A percentile compares a stretch with the other conserved stretches of the same genome.
phyloP scores from a whole-genome alignment of 257 asterid genomes.

The Paulownia fortunei region DNA sequence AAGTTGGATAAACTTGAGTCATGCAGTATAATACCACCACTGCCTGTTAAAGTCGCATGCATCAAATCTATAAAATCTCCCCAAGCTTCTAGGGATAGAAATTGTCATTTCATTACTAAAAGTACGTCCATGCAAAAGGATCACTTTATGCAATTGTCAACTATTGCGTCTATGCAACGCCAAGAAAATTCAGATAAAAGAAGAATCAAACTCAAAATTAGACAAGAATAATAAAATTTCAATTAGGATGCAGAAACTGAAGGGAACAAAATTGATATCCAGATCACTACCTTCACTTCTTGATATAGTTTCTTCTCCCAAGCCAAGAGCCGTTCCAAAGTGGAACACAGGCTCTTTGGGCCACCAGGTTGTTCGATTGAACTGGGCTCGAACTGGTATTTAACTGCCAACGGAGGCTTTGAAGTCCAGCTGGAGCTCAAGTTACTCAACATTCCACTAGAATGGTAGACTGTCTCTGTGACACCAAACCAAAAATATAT shows the following conservation, averaged over 20 bases:
- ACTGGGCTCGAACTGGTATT: conserved; percentile 74
- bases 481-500: conserved; percentile 25
- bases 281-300: conserved; percentile 86
- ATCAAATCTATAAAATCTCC: conserved; percentile 1
- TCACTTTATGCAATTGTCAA: conserved; percentile 29
- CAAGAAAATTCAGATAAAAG: conserved; percentile 9
- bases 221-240: neutral
- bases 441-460: conserved; percentile 87
- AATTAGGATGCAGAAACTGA: neutral
- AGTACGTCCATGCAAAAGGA: conserved; percentile 19
- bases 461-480: conserved; percentile 90
- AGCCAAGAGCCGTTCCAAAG: conserved; percentile 91
- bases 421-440: conserved; percentile 97
- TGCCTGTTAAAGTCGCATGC: conserved; percentile 27
- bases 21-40: conserved; percentile 28
- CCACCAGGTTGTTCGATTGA: conserved; percentile 65
- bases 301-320: conserved; percentile 95
- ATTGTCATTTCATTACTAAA: conserved; percentile 27
- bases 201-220: neutral
- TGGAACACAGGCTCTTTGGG: conserved; percentile 77
- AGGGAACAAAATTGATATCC: neutral
- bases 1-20: conserved; percentile 37
- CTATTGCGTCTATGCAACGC: conserved; percentile 24
- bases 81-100: conserved; percentile 23
- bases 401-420: conserved; percentile 90